Evolutionary conservation across 1,284 basidiomycete genomes (phyloP).

Genomic region (Nidula niveotomentosa): DNA sequence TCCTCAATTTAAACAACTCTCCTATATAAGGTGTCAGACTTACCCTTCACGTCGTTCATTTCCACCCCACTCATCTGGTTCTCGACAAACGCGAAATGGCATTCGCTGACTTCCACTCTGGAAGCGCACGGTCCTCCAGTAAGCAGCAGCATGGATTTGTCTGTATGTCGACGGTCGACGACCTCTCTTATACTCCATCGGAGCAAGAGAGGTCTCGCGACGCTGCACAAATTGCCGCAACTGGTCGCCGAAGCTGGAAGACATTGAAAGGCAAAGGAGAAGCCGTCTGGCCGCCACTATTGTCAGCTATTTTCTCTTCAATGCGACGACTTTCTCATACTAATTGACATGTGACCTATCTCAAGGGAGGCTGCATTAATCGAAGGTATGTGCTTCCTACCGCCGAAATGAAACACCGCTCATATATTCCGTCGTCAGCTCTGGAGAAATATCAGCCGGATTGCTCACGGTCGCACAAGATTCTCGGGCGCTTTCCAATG

Average conservation of each 20-base stretch:
- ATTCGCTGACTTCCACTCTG: conserved; percentile 26
- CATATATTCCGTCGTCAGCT: conserved; percentile 24
- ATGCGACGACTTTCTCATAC: conserved; percentile 4
- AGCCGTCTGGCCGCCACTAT: conserved; percentile 56
- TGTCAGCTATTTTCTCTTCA: not conserved
- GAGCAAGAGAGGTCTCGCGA: conserved; percentile 31
- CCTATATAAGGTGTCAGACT: not conserved
- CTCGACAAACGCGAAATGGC: conserved; percentile 6
- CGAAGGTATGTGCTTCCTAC: conserved; percentile 36
- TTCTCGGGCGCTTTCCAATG: conserved; percentile 49
- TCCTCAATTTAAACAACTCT: not conserved
- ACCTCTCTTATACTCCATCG: conserved; percentile 35
- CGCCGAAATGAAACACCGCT: not conserved
- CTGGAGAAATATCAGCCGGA: conserved; percentile 49
- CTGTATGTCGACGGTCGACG: conserved; percentile 34
- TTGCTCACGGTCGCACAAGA: conserved; percentile 38
- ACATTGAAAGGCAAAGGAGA: conserved; percentile 56
- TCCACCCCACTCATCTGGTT: not conserved
- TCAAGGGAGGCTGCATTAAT: conserved; percentile 52
- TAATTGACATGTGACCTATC: not conserved
- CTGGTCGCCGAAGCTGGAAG: conserved; percentile 53
- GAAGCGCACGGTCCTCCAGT: conserved; percentile 32
- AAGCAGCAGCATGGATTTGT: conserved; percentile 22
- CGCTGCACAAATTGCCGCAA: conserved; percentile 31
- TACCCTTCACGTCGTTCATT: not conserved